Base-by-base conservation (phyloP, 2,329 filamentous ascomycete species). In the Pestalotiopsis sp. region DNA sequence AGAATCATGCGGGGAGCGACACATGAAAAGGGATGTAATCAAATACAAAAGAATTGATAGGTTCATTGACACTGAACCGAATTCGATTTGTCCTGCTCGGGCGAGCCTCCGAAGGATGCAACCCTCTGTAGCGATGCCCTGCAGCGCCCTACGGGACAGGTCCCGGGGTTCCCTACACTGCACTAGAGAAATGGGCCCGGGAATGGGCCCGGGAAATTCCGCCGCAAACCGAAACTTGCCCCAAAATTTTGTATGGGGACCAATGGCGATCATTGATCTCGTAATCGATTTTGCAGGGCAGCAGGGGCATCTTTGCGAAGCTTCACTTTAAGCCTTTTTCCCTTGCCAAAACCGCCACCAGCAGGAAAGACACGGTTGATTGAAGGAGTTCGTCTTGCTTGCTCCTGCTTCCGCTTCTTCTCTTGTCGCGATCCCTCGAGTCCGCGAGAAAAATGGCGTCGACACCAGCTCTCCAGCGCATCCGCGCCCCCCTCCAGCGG, bases 401-500 rank as follows among this genome's bases (percentile, higher is more conserved):
- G n/a, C 17, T 38, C 31, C 31, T 38, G 31, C 57, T 27, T 61
- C 57, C 23, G 11, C 31, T 38, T 27, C 25, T 17, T 36, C 25
- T 38, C 7, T 61, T 12, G 4, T 27, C 14, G 25, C 3, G n/a
- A 23, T 31, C 25, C 12, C 4, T 52, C n/a, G 45, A 52, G 45
- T 52, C 17, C 39, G 20, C 38, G 4, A 25, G 14, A 25, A n/a
- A 17, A 12, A 78, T 78, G 77, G 73, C 74, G 36, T 74, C 76
- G 20, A 61, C 73, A 14, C 73, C 76, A n/a, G 69, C 73, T 7
- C 65, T 78, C 39, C 72, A 75, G 68, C 74, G 76, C 67, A 65
- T 77, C 14, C 72, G 75, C 59, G 73, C 72, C 27, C 77, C 77
- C 13, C 62, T 78, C 3, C 77, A 74, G 68, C 75, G 76, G 64